These are phyloP conservation scores for Malbranchea cinnamomea DNA, from an alignment of 2,329 filamentous ascomycete genomes.

Conservation along the genomic window DNA sequence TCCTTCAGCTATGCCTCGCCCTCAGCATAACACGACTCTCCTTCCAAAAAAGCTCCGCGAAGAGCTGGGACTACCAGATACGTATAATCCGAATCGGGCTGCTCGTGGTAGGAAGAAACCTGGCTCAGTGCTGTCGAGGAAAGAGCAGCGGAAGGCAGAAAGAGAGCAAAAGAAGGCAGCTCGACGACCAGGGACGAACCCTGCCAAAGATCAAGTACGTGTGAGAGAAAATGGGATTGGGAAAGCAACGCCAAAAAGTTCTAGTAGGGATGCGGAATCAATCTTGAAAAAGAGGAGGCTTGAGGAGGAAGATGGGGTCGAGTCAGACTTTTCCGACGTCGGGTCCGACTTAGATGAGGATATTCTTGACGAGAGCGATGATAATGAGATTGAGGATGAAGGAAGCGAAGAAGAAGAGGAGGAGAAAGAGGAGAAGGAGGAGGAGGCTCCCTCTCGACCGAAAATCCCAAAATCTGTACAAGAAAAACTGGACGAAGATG, in stretches of 20 bases:
- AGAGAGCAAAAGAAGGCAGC: constrained; percentile 47
- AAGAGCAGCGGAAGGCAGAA: constrained; percentile 53
- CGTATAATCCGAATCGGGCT: constrained; percentile 12
- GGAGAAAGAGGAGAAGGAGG: constrained; percentile 14
- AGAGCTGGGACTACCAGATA: constrained; percentile 26
- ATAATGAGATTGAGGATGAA: constrained; percentile 22
- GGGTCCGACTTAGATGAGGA: constrained; percentile 12
- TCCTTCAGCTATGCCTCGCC: constrained; percentile 21
- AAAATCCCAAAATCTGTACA: constrained; percentile 32
- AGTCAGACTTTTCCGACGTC: too few relatives aligned
- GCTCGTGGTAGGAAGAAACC: constrained; percentile 8
- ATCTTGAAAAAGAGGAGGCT: constrained; percentile 22
- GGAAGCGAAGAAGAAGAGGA: too few relatives aligned
- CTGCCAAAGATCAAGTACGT: constrained; percentile 7
- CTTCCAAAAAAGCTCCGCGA: constrained; percentile 25
- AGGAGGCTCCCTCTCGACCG: background rate
- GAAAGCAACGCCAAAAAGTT: too few relatives aligned
- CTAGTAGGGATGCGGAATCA: constrained; percentile 19
- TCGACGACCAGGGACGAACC: too few relatives aligned
- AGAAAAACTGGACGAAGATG: constrained; percentile 59
- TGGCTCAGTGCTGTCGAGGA: constrained; percentile 29
- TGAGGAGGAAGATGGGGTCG: constrained; percentile 15
- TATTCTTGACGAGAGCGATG: constrained; percentile 11
- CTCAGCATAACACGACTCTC: constrained; percentile 27
- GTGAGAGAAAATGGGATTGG: constrained; percentile 12